Base-by-base conservation (phyloP, 2,329 filamentous ascomycete genomes). In the Colletotrichum neosansevieriae region DNA sequence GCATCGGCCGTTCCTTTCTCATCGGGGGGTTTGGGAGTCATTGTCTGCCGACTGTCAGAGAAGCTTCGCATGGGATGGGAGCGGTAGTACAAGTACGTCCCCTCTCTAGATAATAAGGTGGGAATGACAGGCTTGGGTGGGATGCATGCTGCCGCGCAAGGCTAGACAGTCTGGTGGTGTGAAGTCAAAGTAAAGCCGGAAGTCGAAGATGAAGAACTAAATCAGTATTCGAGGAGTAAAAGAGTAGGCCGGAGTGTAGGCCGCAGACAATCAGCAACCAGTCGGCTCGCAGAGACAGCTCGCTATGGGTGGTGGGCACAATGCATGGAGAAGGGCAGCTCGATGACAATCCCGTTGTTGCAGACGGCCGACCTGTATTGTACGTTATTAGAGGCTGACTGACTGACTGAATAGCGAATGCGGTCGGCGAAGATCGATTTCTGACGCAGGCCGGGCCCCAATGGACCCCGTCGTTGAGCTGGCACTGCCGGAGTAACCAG, bases 401-500 rank as follows among this genome's bases (percentile, higher is more conserved):
- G 29, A 29, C 29, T 29, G 7, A 29, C 29, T 29, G 29, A 29
- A 6, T 29, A 9, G 13, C n/a, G 45, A 50, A 24, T 29, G n/a
- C 53, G 49, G 49, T 21, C 49, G 49, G 29, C 21, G 49, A 40
- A 15, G 51, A 21, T 54, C 13, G 58, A 53, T 44, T 61, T 61
- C 47, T 61, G 47, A 61, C 58, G 51, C 64, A 56, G 51, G 17
- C 49, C 62, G 50, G 21, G 36, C 36, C 29, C 61, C 47, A 65
- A 56, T 44, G 19, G 49, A 44, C 47, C 54, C 61, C 54, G 40
- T 40, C 65, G 61, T 68, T 68, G 65, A 68, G 65, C 61, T 69
- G 54, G 58, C 58, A 67, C 67, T 69, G 67, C 67, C 67, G 63
- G 50, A 67, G 67, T 69, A 63, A 67, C 63, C 67, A 69, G 63